Evolutionary conservation across 1,139 yeast species (phyloP).

Genomic region (Arxiozyma heterogenica): DNA sequence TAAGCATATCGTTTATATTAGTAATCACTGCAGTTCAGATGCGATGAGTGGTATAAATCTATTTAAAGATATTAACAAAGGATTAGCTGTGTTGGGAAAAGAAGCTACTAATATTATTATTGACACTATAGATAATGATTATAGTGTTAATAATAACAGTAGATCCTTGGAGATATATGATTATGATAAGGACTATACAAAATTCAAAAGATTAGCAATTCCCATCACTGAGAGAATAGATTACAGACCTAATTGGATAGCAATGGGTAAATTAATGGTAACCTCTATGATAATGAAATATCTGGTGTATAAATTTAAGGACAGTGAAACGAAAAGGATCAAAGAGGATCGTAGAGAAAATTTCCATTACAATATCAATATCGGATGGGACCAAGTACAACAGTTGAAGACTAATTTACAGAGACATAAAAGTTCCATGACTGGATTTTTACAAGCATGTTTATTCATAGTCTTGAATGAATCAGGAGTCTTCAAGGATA

Average conservation of each 20-base stretch:
- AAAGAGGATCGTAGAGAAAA: slow-evolving; percentile 5
- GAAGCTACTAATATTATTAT: too few relatives aligned
- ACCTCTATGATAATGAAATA: slow-evolving; percentile 9
- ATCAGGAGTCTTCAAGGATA: slow-evolving; percentile 13
- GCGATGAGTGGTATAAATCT: slow-evolving; percentile 20
- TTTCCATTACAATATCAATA: slow-evolving; percentile 11
- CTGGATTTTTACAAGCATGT: slow-evolving; percentile 24
- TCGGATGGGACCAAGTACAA: slow-evolving; percentile 9
- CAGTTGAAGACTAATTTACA: slow-evolving; percentile 11
- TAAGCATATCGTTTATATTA: slow-evolving; percentile 13
- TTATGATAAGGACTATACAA: slow-evolving; percentile 11
- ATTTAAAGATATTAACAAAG: slow-evolving; percentile 15
- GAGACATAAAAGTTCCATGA: slow-evolving; percentile 16
- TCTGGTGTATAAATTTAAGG: slow-evolving; percentile 11
- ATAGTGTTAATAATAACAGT: too few relatives aligned
- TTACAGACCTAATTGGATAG: slow-evolving; percentile 11
- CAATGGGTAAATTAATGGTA: slow-evolving; percentile 11
- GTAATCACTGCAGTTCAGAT: slow-evolving; percentile 23
- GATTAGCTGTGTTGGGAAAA: slow-evolving; percentile 3
- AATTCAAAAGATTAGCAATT: slow-evolving; percentile 11
- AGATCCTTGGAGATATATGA: slow-evolving; percentile 6
- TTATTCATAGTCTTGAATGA: slow-evolving; percentile 17
- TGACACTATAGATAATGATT: too few relatives aligned
- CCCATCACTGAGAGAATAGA: slow-evolving; percentile 21
- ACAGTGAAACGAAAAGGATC: slow-evolving; percentile 7